These are phyloP conservation scores for Gremmenia infestans DNA, from an alignment of 2,329 filamentous ascomycete genomes.

Conservation along the genomic window DNA sequence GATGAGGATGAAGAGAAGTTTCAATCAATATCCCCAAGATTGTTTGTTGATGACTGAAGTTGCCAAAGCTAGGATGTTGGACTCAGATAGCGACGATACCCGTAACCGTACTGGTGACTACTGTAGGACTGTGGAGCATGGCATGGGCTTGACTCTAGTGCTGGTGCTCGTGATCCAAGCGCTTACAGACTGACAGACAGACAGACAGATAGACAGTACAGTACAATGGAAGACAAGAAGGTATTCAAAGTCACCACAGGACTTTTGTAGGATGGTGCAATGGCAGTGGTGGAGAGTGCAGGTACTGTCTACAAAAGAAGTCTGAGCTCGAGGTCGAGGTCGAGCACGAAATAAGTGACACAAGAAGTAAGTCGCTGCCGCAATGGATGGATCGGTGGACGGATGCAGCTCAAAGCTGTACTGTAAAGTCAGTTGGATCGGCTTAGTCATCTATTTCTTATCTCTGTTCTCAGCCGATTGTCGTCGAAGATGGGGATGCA, in stretches of 20 bases:
- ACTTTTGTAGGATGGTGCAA: background rate
- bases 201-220: background rate
- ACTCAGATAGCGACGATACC: background rate
- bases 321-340: background rate
- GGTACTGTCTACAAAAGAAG: background rate
- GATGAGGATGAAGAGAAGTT: background rate
- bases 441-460: too few species aligned
- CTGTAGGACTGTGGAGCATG: too few species aligned
- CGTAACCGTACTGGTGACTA: slow-evolving; percentile 10
- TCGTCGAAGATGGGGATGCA: too few species aligned
- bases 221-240: background rate
- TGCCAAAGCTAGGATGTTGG: background rate
- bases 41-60: background rate
- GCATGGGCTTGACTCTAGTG: background rate
- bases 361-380: background rate
- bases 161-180: slow-evolving; percentile 23
- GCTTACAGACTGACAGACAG: slow-evolving; percentile 4
- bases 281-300: background rate
- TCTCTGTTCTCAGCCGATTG: too few species aligned
- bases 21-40: background rate
- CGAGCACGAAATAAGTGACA: background rate
- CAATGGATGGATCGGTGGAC: background rate
- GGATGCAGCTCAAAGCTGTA: background rate
- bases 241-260: background rate
- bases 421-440: too few species aligned